A percentile compares a stretch with the other conserved stretches of the same genome.
phyloP scores from a whole-genome alignment of 176 grass and related monocot genomes.

The Oryza coarctata region DNA sequence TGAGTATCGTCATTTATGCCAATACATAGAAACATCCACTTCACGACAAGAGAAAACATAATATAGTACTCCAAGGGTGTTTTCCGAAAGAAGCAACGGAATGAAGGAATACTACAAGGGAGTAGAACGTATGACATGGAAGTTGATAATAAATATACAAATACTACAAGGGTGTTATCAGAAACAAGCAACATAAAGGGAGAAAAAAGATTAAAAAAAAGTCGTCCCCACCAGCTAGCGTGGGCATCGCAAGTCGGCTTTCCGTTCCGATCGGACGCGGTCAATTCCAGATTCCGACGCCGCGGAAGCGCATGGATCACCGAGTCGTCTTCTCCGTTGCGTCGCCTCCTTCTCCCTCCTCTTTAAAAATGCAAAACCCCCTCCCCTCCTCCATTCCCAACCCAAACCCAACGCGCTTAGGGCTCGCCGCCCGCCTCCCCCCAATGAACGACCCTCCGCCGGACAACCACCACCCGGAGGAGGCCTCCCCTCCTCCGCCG shows the following conservation, averaged over 20 bases:
- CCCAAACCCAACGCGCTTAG: background rate
- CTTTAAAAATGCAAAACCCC: slow-evolving; percentile 40
- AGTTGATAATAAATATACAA: too few relatives aligned
- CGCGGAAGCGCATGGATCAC: background rate
- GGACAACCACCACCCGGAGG: too few relatives aligned
- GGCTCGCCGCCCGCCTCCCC: background rate
- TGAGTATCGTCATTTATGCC: too few relatives aligned
- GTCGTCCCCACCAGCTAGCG: background rate
- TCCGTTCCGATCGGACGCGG: background rate
- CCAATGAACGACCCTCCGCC: background rate
- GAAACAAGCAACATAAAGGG: too few relatives aligned
- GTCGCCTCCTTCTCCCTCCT: background rate
- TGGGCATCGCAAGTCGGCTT: background rate
- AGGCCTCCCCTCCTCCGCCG: too few relatives aligned
- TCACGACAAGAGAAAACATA: too few relatives aligned
- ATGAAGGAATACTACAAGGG: too few relatives aligned
- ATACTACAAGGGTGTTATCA: background rate
- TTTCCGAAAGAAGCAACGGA: too few relatives aligned
- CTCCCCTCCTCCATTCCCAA: background rate
- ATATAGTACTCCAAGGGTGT: too few relatives aligned
- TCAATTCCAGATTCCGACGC: slow-evolving; percentile 14
- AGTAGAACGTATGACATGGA: too few relatives aligned
- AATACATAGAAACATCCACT: too few relatives aligned
- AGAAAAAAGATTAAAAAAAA: background rate
- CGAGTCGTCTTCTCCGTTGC: background rate